Evolutionary conservation across 306 rosid species (phyloP).

Genomic region (Luffa acutangula): DNA sequence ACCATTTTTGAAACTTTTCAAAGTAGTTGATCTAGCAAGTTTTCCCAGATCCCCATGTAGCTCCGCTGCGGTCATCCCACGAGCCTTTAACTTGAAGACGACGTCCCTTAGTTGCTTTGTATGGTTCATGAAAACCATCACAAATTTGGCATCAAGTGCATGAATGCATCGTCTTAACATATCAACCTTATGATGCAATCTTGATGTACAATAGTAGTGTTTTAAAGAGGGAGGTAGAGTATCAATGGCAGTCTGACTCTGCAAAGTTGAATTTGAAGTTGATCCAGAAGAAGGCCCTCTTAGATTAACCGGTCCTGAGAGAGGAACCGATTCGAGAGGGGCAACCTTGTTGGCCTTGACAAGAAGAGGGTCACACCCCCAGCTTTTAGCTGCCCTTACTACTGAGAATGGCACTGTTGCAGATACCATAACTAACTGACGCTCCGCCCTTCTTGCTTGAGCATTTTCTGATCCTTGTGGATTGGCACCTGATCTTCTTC

Average conservation of each 20-base stretch:
- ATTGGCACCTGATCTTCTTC: slow-evolving; percentile 54
- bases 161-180: slow-evolving; percentile 74
- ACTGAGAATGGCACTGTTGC: slow-evolving; percentile 93
- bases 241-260: slow-evolving; percentile 41
- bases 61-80: slow-evolving; percentile 72
- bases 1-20: slow-evolving; percentile 78
- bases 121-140: slow-evolving; percentile 93
- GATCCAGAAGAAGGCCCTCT: slow-evolving; percentile 22
- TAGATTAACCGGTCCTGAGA: slow-evolving; percentile 35
- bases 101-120: slow-evolving; percentile 81
- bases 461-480: slow-evolving; percentile 25
- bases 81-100: slow-evolving; percentile 86
- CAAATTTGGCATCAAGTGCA: slow-evolving; percentile 77
- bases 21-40: slow-evolving; percentile 76
- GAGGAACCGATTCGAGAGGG: slow-evolving; percentile 47
- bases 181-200: slow-evolving; percentile 86
- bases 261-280: slow-evolving; percentile 19
- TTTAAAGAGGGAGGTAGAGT: slow-evolving; percentile 76
- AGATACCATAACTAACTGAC: slow-evolving; percentile 73
- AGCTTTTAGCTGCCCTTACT: slow-evolving; percentile 79
- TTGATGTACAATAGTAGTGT: slow-evolving; percentile 67
- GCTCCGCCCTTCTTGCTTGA: slow-evolving; percentile 32
- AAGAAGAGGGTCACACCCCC: slow-evolving; percentile 73
- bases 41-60: slow-evolving; percentile 96
- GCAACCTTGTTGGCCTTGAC: slow-evolving; percentile 67